A percentile compares a stretch with the other conserved stretches of the same genome.
Conservation (phyloP, 495 filamentous ascomycete species). For the Letharia columbiana region DNA sequence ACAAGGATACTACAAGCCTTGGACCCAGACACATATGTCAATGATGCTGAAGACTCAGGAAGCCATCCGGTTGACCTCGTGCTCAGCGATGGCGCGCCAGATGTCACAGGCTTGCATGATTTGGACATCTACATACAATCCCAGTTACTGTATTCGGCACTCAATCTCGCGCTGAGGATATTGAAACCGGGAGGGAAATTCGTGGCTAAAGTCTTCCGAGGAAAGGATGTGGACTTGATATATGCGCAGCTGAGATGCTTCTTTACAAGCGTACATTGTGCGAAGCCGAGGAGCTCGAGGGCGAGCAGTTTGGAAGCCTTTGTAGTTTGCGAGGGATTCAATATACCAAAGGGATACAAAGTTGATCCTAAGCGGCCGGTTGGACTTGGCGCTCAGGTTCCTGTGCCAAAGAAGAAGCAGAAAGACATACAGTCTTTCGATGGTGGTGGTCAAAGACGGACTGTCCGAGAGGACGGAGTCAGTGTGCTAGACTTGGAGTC, state of each 20-base stretch:
- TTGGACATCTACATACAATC: constrained; percentile 96
- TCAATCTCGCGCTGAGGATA: constrained; percentile 86
- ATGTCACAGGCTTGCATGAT: constrained; percentile 94
- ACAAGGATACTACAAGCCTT: constrained; percentile 78
- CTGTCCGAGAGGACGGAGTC: constrained; percentile 49
- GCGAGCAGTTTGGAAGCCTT: constrained; percentile 96
- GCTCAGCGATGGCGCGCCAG: constrained; percentile 88
- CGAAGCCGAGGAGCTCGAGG: constrained; percentile 84
- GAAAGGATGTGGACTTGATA: constrained; percentile 82
- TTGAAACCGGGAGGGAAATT: constrained; percentile 90
- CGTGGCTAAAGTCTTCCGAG: constrained; percentile 95
- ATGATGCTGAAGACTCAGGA: constrained; percentile 21
- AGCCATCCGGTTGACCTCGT: constrained; percentile 80
- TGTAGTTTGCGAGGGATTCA: constrained; percentile 86
- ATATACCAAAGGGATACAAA: constrained; percentile 39
- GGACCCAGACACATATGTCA: constrained; percentile 57
- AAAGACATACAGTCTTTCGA: constrained; percentile 3
- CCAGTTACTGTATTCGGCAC: constrained; percentile 84
- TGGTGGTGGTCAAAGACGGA: constrained; percentile 15
- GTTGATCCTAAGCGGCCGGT: constrained; percentile 17
- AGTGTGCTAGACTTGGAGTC: constrained; percentile 51
- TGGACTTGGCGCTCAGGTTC: constrained; percentile 11
- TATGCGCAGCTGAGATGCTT: constrained; percentile 88
- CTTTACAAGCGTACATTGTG: constrained; percentile 78
- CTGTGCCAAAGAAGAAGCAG: not conserved